These are phyloP conservation scores for Penicillium hesseltinei DNA, from an alignment of 2,329 filamentous ascomycete species.

Conservation along the genomic window DNA sequence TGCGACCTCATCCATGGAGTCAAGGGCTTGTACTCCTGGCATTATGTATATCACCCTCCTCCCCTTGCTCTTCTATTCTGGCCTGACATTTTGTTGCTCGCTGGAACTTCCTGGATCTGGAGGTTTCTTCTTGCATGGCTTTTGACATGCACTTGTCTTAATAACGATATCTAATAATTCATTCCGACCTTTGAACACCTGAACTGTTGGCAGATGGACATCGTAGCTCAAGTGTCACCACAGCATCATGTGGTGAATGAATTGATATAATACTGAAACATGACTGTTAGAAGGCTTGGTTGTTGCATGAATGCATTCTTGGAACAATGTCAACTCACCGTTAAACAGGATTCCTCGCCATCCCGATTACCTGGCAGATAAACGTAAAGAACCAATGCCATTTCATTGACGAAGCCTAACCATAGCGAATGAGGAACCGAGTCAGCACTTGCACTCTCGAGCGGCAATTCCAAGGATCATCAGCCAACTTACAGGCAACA, in stretches of 20 bases:
- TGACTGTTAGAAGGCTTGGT: background rate
- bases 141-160: conserved; percentile 18
- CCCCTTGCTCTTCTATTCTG: background rate
- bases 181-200: background rate
- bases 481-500: conserved; percentile 69
- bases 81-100: background rate
- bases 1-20: conserved; percentile 19
- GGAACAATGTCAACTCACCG: conserved; percentile 32
- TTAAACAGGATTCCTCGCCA: conserved; percentile 47
- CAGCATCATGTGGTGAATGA: conserved; percentile 37
- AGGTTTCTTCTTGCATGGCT: conserved; percentile 12
- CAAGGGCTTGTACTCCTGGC: conserved; percentile 18
- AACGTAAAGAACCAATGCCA: conserved; percentile 47
- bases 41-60: conserved; percentile 24
- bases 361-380: conserved; percentile 44
- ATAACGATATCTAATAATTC: conserved; percentile 20
- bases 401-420: conserved; percentile 47
- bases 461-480: background rate
- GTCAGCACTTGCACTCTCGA: background rate
- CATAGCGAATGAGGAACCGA: background rate
- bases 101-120: conserved; percentile 3
- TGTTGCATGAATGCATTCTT: background rate
- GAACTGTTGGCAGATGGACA: background rate
- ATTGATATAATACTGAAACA: conserved; percentile 45
- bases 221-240: background rate